Evolutionary conservation across 306 rosid genomes (phyloP).

Genomic region (Cucumis melo): DNA sequence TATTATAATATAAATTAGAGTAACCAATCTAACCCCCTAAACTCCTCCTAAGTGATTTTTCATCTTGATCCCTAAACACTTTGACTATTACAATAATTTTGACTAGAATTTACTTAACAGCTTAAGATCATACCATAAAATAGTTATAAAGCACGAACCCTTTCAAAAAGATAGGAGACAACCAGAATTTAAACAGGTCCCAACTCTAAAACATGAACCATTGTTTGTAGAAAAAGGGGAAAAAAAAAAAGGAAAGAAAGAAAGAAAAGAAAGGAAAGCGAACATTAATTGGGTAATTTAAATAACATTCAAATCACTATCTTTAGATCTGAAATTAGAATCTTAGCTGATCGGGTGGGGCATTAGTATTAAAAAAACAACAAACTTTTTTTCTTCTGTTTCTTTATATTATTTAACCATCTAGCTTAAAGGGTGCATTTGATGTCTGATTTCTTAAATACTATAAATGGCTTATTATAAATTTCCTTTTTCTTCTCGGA

Average conservation of each 20-base stretch:
- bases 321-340: slow-evolving; percentile 1
- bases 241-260: background rate
- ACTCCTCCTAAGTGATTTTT: no score
- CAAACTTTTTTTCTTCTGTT: background rate
- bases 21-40: no score
- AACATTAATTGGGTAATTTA: background rate
- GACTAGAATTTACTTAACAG: no score
- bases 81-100: no score
- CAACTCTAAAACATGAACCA: no score
- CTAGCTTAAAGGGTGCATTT: background rate
- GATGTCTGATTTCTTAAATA: background rate
- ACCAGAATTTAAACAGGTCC: background rate
- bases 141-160: background rate
- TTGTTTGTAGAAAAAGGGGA: background rate
- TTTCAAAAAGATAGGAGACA: background rate
- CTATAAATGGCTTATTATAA: background rate
- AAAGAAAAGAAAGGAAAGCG: background rate
- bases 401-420: background rate
- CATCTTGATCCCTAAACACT: background rate
- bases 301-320: background rate
- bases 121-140: background rate
- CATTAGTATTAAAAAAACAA: background rate
- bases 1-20: no score
- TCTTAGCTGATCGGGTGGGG: background rate
- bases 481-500: background rate